phyloP scores from a whole-genome alignment of 2,329 filamentous ascomycete genomes.

The Cladobotryum mycophilum region DNA sequence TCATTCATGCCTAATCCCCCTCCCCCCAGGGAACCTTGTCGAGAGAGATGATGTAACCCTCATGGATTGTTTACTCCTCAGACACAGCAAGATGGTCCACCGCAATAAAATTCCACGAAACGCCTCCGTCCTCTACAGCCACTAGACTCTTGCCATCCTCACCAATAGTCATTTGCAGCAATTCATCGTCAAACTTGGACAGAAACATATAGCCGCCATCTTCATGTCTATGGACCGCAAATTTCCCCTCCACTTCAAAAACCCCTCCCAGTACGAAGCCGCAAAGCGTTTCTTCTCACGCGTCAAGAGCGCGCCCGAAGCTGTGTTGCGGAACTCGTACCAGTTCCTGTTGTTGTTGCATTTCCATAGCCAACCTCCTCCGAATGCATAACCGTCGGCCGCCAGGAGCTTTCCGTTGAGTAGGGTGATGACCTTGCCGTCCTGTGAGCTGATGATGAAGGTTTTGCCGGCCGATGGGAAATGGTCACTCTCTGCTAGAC shows the following conservation, averaged over 20 bases:
- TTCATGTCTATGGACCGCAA: not conserved
- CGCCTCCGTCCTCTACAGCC: not conserved
- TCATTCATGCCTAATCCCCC: too few species aligned
- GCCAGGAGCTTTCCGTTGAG: not conserved
- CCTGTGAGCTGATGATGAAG: not conserved
- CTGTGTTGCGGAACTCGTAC: not conserved
- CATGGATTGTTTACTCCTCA: too few species aligned
- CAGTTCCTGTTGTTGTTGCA: not conserved
- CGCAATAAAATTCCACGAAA: not conserved
- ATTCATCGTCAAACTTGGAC: not conserved
- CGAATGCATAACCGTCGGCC: not conserved
- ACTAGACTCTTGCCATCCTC: not conserved
- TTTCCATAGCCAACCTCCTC: not conserved
- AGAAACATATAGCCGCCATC: not conserved
- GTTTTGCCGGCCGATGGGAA: not conserved
- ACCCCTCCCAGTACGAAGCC: not conserved
- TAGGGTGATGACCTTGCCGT: not conserved
- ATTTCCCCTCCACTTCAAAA: not conserved
- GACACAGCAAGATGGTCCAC: not conserved
- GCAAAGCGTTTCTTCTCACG: not conserved
- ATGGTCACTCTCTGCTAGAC: not conserved
- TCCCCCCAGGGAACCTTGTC: too few species aligned
- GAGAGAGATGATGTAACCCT: too few species aligned
- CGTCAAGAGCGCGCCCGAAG: not conserved
- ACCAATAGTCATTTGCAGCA: not conserved